phyloP scores from a whole-genome alignment of 805 yeast species.

The Blastobotrys peoriensis region DNA sequence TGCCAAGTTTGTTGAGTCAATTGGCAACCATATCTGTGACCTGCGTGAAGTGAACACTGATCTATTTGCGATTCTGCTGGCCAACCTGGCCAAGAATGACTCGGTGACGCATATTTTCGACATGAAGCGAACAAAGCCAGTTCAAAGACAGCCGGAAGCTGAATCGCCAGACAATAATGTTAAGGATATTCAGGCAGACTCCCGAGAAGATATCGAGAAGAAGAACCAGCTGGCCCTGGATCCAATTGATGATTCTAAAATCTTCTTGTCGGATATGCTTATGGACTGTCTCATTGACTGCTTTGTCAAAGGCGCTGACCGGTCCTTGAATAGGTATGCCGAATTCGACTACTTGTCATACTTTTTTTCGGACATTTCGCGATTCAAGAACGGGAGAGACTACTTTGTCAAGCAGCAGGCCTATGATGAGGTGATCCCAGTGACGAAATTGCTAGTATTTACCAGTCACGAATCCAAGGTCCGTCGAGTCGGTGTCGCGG shows the following conservation, averaged over 20 bases:
- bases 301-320: slow-evolving; percentile 77
- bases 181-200: neutral
- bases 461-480: slow-evolving; percentile 70
- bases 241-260: slow-evolving; percentile 21
- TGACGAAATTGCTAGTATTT: slow-evolving; percentile 75
- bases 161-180: slow-evolving; percentile 41
- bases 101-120: slow-evolving; percentile 49
- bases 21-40: slow-evolving; percentile 34
- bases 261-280: slow-evolving; percentile 44
- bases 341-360: slow-evolving; percentile 77
- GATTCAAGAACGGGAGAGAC: slow-evolving; percentile 51
- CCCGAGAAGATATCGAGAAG: slow-evolving; percentile 3
- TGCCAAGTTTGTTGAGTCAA: slow-evolving; percentile 37
- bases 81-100: slow-evolving; percentile 80
- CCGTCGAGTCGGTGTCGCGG: slow-evolving; percentile 88
- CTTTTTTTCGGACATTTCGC: slow-evolving; percentile 84
- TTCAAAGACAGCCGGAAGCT: slow-evolving; percentile 54
- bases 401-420: slow-evolving; percentile 68
- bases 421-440: slow-evolving; percentile 72
- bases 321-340: slow-evolving; percentile 64
- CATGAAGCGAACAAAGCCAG: slow-evolving; percentile 20
- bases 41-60: slow-evolving; percentile 65
- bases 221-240: slow-evolving; percentile 29
- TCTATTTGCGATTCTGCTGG: slow-evolving; percentile 72
- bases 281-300: slow-evolving; percentile 83